Percentiles rank a stretch among this genome's conserved stretches.
Conservation (phyloP, 2,329 filamentous ascomycete species). For the Botrytis byssoidea region DNA sequence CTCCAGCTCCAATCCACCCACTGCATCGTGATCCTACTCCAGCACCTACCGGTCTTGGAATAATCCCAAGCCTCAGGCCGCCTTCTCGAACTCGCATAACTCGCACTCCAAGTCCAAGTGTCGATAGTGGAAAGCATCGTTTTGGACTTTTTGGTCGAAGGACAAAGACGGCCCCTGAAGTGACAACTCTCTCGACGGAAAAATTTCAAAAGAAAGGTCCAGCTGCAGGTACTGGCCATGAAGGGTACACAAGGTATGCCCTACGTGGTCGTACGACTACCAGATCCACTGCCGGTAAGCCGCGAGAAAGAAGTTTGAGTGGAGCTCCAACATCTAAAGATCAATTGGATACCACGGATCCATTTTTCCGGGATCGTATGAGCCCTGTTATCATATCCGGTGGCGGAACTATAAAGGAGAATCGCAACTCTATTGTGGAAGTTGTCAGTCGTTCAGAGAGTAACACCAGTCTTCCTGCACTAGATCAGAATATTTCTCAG, state of each 20-base stretch:
- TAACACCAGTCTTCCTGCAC: conserved; percentile 48
- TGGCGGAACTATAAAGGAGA: conserved; percentile 59
- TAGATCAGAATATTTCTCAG: conserved; percentile 42
- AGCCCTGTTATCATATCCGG: conserved; percentile 65
- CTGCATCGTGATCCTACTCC: conserved; percentile 35
- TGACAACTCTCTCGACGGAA: conserved; percentile 52
- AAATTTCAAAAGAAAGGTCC: conserved; percentile 70
- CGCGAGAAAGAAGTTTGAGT: conserved; percentile 39
- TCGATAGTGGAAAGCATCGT: conserved; percentile 58
- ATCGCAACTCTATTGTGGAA: conserved; percentile 54
- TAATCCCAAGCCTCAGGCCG: conserved; percentile 35
- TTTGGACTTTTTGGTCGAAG: conserved; percentile 78
- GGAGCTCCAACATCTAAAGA: conserved; percentile 51
- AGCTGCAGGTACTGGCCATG: conserved; percentile 88
- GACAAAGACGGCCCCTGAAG: conserved; percentile 60
- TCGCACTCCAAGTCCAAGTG: conserved; percentile 55
- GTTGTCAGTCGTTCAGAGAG: conserved; percentile 50
- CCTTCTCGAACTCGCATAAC: conserved; percentile 38
- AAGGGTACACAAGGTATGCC: conserved; percentile 71
- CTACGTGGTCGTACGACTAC: conserved; percentile 63
- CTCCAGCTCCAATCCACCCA: conserved; percentile 38
- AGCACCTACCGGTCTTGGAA: conserved; percentile 36
- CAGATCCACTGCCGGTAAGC: conserved; percentile 48
- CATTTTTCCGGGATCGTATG: conserved; percentile 60
- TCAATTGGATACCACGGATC: conserved; percentile 50